A percentile compares a stretch with the other conserved stretches of the same genome.
Evolutionary conservation across 1,284 basidiomycete genomes (phyloP).

Genomic region (Trametes pubescens): DNA sequence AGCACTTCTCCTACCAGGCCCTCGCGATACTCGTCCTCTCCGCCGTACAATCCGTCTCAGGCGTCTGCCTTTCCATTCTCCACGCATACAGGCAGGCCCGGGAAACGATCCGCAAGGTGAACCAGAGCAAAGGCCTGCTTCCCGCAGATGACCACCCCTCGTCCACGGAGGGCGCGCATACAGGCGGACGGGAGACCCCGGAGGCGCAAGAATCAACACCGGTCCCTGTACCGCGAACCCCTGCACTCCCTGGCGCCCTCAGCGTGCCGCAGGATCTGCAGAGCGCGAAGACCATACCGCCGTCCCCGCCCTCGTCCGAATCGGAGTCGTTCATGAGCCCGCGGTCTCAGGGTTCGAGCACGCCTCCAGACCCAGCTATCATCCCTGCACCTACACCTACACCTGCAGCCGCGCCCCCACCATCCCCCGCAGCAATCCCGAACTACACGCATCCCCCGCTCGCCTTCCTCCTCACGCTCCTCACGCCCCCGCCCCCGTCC

Average conservation of each 20-base stretch:
- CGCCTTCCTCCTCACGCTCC: constrained; percentile 32
- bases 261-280: constrained; percentile 7
- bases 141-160: constrained; percentile 19
- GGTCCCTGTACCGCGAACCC: background rate
- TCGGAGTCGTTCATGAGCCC: constrained; percentile 25
- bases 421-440: constrained; percentile 27
- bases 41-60: constrained; percentile 74
- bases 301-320: constrained; percentile 25
- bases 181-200: constrained; percentile 3
- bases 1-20: constrained; percentile 61
- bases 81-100: constrained; percentile 72
- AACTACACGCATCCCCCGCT: constrained; percentile 38
- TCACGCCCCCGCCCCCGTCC: constrained; percentile 31
- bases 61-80: constrained; percentile 69
- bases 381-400: constrained; percentile 20
- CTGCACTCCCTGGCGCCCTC: constrained; percentile 25
- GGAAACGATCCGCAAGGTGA: constrained; percentile 70
- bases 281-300: background rate
- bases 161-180: background rate
- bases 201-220: constrained; percentile 13
- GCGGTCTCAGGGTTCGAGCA: constrained; percentile 24
- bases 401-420: constrained; percentile 19
- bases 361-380: constrained; percentile 21
- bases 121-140: constrained; percentile 48
- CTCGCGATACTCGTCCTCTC: constrained; percentile 75